These are phyloP conservation scores for Pichia sp. DNA, from an alignment of 1,139 yeast species.

Conservation along the genomic window DNA sequence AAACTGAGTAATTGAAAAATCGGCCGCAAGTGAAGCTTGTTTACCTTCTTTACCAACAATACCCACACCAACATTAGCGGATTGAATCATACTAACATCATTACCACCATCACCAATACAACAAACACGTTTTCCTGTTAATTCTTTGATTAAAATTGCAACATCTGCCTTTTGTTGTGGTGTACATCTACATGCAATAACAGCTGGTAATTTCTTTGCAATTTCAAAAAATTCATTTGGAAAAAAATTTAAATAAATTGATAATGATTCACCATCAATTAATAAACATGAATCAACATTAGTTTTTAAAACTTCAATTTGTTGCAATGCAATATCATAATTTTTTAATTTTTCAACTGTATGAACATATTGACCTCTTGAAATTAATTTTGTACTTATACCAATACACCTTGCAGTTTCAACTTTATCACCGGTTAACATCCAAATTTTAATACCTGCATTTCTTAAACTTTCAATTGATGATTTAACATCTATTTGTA, in stretches of 20 bases:
- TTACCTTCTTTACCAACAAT: conserved; percentile 98
- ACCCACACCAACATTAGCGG: conserved; percentile 98
- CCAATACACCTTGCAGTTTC: conserved; percentile 98
- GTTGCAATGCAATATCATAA: conserved; percentile 61
- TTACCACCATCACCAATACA: conserved; percentile 99
- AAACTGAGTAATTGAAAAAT: conserved; percentile 88
- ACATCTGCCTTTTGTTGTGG: conserved; percentile 99
- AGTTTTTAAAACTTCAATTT: conserved; percentile 61
- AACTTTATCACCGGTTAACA: conserved; percentile 98
- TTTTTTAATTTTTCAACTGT: conserved; percentile 62
- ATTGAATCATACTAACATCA: conserved; percentile 97
- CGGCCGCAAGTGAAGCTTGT: conserved; percentile 96
- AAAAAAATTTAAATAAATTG: conserved; percentile 56
- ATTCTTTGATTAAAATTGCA: conserved; percentile 67
- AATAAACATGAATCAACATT: conserved; percentile 72
- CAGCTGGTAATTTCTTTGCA: conserved; percentile 78
- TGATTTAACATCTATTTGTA: conserved; percentile 85
- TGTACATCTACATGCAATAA: conserved; percentile 95
- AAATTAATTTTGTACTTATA: conserved; percentile 82
- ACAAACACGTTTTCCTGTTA: conserved; percentile 85
- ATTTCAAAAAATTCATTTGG: conserved; percentile 67
- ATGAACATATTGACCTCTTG: conserved; percentile 91
- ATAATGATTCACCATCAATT: conserved; percentile 91
- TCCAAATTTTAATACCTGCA: conserved; percentile 97
- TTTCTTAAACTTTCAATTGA: conserved; percentile 87